phyloP scores from a whole-genome alignment of 2,329 filamentous ascomycete genomes.

The Parascedosporium putredinis region DNA sequence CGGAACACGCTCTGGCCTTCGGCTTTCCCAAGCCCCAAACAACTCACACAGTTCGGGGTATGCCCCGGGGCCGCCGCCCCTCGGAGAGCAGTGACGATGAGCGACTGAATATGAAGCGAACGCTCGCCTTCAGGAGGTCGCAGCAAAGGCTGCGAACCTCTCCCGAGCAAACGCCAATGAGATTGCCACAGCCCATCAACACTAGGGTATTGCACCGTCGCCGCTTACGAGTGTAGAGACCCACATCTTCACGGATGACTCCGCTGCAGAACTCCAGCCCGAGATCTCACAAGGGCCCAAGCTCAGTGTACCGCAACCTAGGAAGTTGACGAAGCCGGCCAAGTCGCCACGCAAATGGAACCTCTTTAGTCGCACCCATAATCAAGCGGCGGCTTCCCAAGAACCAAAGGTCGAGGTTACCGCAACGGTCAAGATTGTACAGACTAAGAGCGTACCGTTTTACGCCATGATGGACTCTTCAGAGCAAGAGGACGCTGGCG shows the following conservation, averaged over 20 bases:
- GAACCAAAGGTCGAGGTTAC: slow-evolving; percentile 28
- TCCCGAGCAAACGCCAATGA: slow-evolving; percentile 27
- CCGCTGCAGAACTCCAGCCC: slow-evolving; percentile 26
- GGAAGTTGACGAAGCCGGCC: slow-evolving; percentile 44
- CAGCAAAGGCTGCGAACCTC: slow-evolving; percentile 38
- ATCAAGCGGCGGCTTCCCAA: slow-evolving; percentile 28
- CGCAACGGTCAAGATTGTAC: slow-evolving; percentile 36
- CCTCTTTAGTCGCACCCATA: slow-evolving; percentile 47
- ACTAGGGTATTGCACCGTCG: slow-evolving; percentile 32
- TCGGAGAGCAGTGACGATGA: slow-evolving; percentile 49
- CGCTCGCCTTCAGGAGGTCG: slow-evolving; percentile 44
- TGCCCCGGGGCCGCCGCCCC: slow-evolving; percentile 26
- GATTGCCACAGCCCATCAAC: slow-evolving; percentile 43
- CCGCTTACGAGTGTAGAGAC: slow-evolving; percentile 48
- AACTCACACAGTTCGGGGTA: slow-evolving; percentile 12
- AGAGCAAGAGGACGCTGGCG: slow-evolving; percentile 41
- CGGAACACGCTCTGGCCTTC: slow-evolving; percentile 44
- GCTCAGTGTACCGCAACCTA: slow-evolving; percentile 24
- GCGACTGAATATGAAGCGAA: slow-evolving; percentile 34
- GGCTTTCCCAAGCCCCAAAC: slow-evolving; percentile 34
- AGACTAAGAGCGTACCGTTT: slow-evolving; percentile 44
- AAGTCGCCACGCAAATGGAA: slow-evolving; percentile 54
- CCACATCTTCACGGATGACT: slow-evolving; percentile 28
- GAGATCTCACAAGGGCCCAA: slow-evolving; percentile 22
- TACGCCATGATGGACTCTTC: slow-evolving; percentile 53